phyloP scores from a whole-genome alignment of 805 yeast genomes.

The Starmerella ratchasimensis region DNA sequence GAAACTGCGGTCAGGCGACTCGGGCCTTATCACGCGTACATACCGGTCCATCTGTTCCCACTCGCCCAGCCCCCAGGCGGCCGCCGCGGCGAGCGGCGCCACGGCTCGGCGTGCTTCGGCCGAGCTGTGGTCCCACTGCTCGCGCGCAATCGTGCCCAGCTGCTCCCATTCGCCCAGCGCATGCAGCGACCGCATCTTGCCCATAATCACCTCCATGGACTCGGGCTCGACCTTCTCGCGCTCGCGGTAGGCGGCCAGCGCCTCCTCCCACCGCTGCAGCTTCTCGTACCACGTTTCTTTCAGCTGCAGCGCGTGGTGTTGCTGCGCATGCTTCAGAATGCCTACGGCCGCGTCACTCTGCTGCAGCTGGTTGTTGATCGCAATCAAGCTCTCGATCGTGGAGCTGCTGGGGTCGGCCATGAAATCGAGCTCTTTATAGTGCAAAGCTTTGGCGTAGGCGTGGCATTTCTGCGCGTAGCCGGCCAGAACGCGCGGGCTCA shows the following conservation, averaged over 20 bases:
- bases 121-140: conserved; percentile 67
- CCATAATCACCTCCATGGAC: conserved; percentile 82
- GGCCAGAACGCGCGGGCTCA: conserved; percentile 78
- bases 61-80: conserved; percentile 94
- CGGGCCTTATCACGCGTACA: conserved; percentile 76
- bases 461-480: conserved; percentile 90
- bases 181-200: conserved; percentile 94
- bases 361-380: conserved; percentile 85
- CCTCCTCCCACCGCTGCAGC: conserved; percentile 96
- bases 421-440: conserved; percentile 88
- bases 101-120: conserved; percentile 65
- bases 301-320: conserved; percentile 61
- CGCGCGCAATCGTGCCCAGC: conserved; percentile 68
- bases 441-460: conserved; percentile 94
- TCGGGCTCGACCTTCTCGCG: conserved; percentile 44
- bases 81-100: conserved; percentile 97
- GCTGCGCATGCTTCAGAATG: conserved; percentile 85
- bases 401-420: conserved; percentile 85
- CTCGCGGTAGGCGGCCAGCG: conserved; percentile 74
- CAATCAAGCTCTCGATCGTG: conserved; percentile 80
- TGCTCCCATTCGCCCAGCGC: conserved; percentile 99
- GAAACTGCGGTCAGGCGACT: conserved; percentile 89
- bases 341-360: conserved; percentile 98
- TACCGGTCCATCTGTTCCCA: conserved; percentile 95
- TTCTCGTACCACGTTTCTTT: conserved; percentile 98